Conservation (phyloP, 2,329 filamentous ascomycete genomes). For the Teratosphaeriaceae sp. region DNA sequence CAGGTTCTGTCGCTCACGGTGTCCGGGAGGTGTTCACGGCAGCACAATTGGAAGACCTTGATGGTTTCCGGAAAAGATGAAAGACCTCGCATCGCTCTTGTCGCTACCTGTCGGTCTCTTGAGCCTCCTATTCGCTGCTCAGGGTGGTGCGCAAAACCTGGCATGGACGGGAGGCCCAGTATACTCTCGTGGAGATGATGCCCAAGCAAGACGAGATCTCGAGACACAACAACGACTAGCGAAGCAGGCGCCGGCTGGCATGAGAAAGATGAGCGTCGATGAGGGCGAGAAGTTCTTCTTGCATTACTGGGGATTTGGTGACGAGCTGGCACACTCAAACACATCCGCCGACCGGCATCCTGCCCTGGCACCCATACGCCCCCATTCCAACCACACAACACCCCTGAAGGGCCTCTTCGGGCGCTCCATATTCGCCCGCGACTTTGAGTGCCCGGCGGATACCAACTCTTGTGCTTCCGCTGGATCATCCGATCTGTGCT, state of each 20-base stretch:
- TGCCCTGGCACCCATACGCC: not conserved
- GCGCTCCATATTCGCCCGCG: constrained; percentile 43
- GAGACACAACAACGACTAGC: constrained; percentile 34
- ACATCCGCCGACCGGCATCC: not conserved
- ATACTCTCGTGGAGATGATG: constrained; percentile 43
- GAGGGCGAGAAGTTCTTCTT: constrained; percentile 67
- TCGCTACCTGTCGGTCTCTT: constrained; percentile 22
- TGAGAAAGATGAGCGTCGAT: constrained; percentile 67
- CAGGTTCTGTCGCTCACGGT: not conserved
- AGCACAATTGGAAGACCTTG: not conserved
- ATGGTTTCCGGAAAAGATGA: constrained; percentile 13
- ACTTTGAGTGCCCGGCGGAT: constrained; percentile 59
- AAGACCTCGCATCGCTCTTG: constrained; percentile 15
- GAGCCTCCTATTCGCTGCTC: constrained; percentile 11
- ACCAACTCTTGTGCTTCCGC: constrained; percentile 57
- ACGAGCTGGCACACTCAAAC: constrained; percentile 8
- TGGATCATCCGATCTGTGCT: constrained; percentile 66
- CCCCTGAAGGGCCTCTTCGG: constrained; percentile 14
- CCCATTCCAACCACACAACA: not conserved
- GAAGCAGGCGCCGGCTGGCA: constrained; percentile 49
- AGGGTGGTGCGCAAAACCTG: constrained; percentile 20
- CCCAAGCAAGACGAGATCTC: constrained; percentile 35
- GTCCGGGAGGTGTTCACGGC: not conserved
- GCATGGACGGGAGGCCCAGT: constrained; percentile 41
- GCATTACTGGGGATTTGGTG: constrained; percentile 53